phyloP scores from a whole-genome alignment of 257 asterid genomes.

The Solanum pennellii region DNA sequence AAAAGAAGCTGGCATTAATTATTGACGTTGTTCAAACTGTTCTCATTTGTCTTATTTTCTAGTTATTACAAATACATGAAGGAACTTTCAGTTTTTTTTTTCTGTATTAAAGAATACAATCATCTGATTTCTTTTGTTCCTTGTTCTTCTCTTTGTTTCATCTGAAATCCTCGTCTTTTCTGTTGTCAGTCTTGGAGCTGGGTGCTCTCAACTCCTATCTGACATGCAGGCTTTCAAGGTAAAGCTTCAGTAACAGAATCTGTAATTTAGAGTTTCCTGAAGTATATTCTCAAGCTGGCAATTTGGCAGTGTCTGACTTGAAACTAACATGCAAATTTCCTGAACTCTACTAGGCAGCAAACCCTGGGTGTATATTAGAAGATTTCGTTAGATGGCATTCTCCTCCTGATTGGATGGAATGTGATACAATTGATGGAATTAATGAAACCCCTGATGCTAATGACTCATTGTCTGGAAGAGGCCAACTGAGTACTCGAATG shows the following conservation, averaged over 20 bases:
- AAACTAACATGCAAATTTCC: slow-evolving; percentile 1
- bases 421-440: slow-evolving; percentile 30
- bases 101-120: background rate
- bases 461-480: slow-evolving; percentile 46
- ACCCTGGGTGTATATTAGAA: slow-evolving; percentile 94
- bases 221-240: slow-evolving; percentile 99
- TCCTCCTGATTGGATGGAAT: slow-evolving; percentile 97
- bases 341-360: slow-evolving; percentile 73
- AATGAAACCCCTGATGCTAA: slow-evolving; percentile 40
- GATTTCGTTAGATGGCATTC: slow-evolving; percentile 99
- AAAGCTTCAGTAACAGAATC: slow-evolving; percentile 16
- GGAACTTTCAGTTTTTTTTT: background rate
- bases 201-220: slow-evolving; percentile 97
- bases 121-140: background rate
- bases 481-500: slow-evolving; percentile 95
- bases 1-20: background rate
- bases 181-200: slow-evolving; percentile 83
- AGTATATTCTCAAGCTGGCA: slow-evolving; percentile 1
- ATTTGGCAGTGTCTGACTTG: slow-evolving; percentile 6
- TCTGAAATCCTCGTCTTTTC: slow-evolving; percentile 21
- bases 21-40: background rate
- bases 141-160: background rate
- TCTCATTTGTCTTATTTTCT: background rate
- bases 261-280: background rate
- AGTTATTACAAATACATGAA: background rate